A percentile compares a stretch with the other conserved stretches of the same genome.
Conservation (phyloP, 495 filamentous ascomycete species). For the Lepraria neglecta region DNA sequence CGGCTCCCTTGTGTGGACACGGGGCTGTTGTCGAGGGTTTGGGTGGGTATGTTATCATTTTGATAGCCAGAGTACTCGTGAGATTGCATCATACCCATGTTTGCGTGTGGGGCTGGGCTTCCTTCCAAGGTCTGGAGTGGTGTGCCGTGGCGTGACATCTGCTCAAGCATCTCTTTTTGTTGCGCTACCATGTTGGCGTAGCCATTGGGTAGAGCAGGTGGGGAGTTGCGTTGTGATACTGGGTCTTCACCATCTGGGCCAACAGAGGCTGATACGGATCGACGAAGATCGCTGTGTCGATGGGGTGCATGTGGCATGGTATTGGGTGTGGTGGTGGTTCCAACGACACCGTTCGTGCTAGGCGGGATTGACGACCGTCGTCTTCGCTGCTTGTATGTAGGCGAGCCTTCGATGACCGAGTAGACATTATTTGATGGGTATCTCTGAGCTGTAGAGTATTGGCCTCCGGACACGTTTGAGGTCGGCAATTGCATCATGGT, state of each 20-base stretch:
- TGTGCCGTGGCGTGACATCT: constrained; percentile 81
- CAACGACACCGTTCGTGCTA: constrained; percentile 56
- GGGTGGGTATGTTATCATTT: constrained; percentile 54
- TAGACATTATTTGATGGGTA: constrained; percentile 77
- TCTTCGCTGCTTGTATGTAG: constrained; percentile 95
- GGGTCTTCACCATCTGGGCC: constrained; percentile 74
- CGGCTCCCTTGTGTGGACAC: constrained; percentile 53
- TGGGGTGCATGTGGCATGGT: constrained; percentile 52
- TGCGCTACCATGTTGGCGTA: constrained; percentile 63
- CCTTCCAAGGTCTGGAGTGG: constrained; percentile 75
- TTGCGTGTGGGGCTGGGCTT: constrained; percentile 60
- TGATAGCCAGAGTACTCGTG: constrained; percentile 58
- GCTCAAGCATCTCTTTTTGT: constrained; percentile 70
- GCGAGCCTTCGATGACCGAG: constrained; percentile 94
- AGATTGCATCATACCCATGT: constrained; percentile 52
- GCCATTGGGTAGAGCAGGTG: constrained; percentile 52
- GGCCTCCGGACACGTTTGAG: constrained; percentile 70
- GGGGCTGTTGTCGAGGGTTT: constrained; percentile 51
- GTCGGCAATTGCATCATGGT: constrained; percentile 88
- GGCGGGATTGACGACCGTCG: constrained; percentile 87
- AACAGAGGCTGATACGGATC: constrained; percentile 85
- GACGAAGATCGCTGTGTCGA: constrained; percentile 77
- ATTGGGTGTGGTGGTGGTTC: constrained; percentile 48
- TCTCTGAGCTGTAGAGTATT: constrained; percentile 62
- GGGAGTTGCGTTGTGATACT: constrained; percentile 63